Conservation (phyloP, 2,329 filamentous ascomycete species). For the Colletotrichum sp. region DNA sequence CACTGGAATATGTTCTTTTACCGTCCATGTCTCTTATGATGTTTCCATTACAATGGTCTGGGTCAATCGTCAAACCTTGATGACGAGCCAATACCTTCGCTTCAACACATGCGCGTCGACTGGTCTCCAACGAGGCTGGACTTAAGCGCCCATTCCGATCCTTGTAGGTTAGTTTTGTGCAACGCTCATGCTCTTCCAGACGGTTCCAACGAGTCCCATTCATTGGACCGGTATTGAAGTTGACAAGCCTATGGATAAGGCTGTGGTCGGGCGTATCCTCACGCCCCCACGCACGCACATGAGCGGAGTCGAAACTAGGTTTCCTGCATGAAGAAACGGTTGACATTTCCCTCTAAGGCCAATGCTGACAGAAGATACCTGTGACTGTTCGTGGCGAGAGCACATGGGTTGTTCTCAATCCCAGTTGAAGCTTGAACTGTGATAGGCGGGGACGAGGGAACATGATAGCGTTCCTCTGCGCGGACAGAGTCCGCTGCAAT, state of each 20-base stretch:
- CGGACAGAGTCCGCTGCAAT: not conserved
- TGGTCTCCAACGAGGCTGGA: not conserved
- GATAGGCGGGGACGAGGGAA: not conserved
- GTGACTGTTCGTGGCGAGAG: not conserved
- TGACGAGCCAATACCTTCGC: no score
- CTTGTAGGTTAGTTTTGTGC: not conserved
- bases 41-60: no score
- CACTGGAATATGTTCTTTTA: no score
- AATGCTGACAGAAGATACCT: not conserved
- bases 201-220: not conserved
- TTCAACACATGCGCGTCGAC: not conserved
- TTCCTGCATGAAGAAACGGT: not conserved
- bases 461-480: not conserved
- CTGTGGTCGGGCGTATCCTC: not conserved
- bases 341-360: not conserved
- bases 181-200: not conserved
- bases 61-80: no score
- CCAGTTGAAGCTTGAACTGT: not conserved
- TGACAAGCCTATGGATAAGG: not conserved
- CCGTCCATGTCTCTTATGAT: no score
- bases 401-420: not conserved
- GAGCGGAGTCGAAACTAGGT: not conserved
- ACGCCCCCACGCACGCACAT: not conserved
- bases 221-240: not conserved
- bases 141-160: not conserved